Base-by-base conservation (phyloP, 805 yeast species). In the Candida boidinii region DNA sequence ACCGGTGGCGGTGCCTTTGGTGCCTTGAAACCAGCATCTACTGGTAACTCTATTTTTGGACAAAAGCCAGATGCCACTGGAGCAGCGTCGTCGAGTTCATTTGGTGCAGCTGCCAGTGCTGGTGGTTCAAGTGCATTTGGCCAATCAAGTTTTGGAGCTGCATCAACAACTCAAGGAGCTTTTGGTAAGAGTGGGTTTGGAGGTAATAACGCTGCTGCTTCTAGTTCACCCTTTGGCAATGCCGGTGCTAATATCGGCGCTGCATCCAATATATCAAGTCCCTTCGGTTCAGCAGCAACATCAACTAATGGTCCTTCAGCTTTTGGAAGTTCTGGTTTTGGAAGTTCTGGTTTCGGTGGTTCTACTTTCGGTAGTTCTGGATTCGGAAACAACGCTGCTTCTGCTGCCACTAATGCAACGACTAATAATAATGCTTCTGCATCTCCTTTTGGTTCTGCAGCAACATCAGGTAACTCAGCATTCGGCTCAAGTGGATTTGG, bases 401-500 rank as follows among this genome's bases (percentile, higher is more conserved):
- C 34, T 8, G n/a, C 19, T 16, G 22, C 25, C 15, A 23, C 18
- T 13, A 22, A 17, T 21, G 39, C 23, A 16, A 4, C 33, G 3
- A 3, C 26, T 3, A 13, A 23, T 7, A 4, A 23, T 10, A 23
- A 16, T 22, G n/a, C 30, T 6, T 13, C 24, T 6, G 31, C 31
- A 14, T 23, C 40, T 7, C 17, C 41, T n/a, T 34, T 46, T 11
- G 45, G 54, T 4, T 46, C 43, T 37, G 55, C 55, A 10, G 23
- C 46, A 4, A 32, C 45, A 13, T 26, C 46, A 16, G 14, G 21
- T 17, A 14, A 17, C 4, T 5, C 49, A 13, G 40, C 45, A 2
- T 42, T 46, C 33, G 48, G 48, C n/a, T n/a, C n/a, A n/a, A 33
- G 39, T 4, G 46, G 42, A 4, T 42, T 43, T 31, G 48, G 48